phyloP scores from a whole-genome alignment of 2,329 filamentous ascomycete species.

The Simplicillium sp. region DNA sequence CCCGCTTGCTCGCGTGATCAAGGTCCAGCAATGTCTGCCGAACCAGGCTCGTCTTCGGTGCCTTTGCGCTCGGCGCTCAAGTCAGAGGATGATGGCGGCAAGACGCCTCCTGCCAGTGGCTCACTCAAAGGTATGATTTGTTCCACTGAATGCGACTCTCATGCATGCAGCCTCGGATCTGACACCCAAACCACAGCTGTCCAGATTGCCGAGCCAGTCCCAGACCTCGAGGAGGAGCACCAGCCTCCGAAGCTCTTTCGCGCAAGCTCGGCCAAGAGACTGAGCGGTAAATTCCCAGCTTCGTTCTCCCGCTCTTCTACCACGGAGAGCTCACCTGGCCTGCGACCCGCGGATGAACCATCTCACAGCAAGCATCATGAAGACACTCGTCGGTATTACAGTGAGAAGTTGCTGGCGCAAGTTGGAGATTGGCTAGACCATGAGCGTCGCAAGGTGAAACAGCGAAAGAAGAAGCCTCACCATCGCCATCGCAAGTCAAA shows the following conservation, averaged over 20 bases:
- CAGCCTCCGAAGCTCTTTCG: conserved; percentile 20
- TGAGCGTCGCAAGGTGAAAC: conserved; percentile 56
- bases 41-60: conserved; percentile 7
- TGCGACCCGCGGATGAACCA: conserved; percentile 18
- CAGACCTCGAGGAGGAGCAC: conserved; percentile 22
- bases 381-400: conserved; percentile 27
- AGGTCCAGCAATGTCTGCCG: conserved; percentile 1
- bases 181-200: conserved; percentile 29
- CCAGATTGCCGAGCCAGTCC: conserved; percentile 45
- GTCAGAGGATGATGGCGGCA: conserved; percentile 29
- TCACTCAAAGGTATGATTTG: conserved; percentile 32
- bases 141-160: conserved; percentile 11
- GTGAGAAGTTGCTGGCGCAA: conserved; percentile 58
- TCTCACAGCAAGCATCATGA: conserved; percentile 8
- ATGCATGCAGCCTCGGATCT: conserved; percentile 3
- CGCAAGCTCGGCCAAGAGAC: conserved; percentile 20
- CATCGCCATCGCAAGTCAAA: conserved; percentile 30
- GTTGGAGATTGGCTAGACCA: conserved; percentile 76
- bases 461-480: conserved; percentile 20
- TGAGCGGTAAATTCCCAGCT: conserved; percentile 23
- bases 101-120: conserved; percentile 23
- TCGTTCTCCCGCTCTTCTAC: conserved; percentile 36
- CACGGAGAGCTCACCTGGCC: conserved; percentile 18
- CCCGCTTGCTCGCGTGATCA: neutral
- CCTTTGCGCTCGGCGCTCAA: conserved; percentile 35